A percentile compares a stretch with the other conserved stretches of the same genome.
These are phyloP conservation scores for Podaxis pistillaris DNA, from an alignment of 768 basidiomycete genomes.

Conservation along the genomic window DNA sequence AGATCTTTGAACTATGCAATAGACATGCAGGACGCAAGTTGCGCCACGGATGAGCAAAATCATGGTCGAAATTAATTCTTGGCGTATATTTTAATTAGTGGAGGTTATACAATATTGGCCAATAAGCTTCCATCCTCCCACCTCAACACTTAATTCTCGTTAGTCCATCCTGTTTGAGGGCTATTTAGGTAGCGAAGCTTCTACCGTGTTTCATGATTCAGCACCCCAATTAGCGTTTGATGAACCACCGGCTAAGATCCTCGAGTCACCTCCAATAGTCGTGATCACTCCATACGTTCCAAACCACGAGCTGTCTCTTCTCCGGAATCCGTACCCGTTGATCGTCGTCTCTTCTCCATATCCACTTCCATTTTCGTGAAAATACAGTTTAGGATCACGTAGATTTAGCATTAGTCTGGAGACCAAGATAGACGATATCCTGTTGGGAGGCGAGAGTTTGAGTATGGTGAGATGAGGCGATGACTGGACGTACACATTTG, in stretches of 20 bases:
- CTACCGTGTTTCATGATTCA: neutral
- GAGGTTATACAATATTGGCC: too few species aligned
- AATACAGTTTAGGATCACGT: slow-evolving; percentile 22
- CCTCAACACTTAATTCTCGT: too few species aligned
- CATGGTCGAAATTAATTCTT: too few species aligned
- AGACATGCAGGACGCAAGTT: too few species aligned
- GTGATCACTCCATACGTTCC: neutral
- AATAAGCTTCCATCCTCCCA: too few species aligned
- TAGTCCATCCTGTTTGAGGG: too few species aligned
- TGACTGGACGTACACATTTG: slow-evolving; percentile 24
- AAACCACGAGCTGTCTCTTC: neutral
- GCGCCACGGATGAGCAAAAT: too few species aligned
- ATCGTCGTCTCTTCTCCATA: neutral
- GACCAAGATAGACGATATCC: slow-evolving; percentile 21
- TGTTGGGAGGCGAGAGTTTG: neutral
- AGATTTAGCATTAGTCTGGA: slow-evolving; percentile 25
- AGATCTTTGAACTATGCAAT: too few species aligned
- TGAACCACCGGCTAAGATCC: neutral
- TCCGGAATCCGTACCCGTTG: neutral
- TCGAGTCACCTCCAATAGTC: neutral
- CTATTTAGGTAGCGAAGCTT: too few species aligned
- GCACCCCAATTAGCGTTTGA: neutral
- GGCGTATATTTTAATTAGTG: too few species aligned
- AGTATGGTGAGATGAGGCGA: neutral
- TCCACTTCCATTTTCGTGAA: neutral